Percentiles rank a stretch among this genome's conserved stretches.
phyloP scores from a whole-genome alignment of 805 yeast species.

The Myxozyma vanderwaltii region DNA sequence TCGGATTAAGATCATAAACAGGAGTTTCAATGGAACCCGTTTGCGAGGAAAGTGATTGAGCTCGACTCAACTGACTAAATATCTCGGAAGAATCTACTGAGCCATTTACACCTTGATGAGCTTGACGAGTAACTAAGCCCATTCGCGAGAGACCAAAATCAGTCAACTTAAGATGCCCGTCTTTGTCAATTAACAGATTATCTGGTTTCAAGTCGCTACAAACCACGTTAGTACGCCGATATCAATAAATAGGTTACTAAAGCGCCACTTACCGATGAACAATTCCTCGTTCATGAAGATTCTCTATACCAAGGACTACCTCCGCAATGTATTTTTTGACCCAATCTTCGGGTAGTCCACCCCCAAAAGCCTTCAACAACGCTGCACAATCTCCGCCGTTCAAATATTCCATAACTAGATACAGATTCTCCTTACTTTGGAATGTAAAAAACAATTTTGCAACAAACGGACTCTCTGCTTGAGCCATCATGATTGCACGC shows the following conservation, averaged over 20 bases:
- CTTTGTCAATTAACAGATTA: conserved; percentile 78
- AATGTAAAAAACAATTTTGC: conserved; percentile 86
- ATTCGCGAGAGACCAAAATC: conserved; percentile 93
- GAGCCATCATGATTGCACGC: conserved; percentile 97
- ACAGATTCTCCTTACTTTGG: conserved; percentile 83
- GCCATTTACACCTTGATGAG: conserved; percentile 14
- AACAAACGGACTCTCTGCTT: conserved; percentile 88
- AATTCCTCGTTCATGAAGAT: conserved; percentile 83
- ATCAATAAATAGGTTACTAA: neutral
- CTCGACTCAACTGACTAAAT: conserved; percentile 14
- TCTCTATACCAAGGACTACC: conserved; percentile 85
- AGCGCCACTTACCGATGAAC: conserved; percentile 62
- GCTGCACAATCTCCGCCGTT: conserved; percentile 97
- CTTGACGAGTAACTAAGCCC: conserved; percentile 82
- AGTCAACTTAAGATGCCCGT: conserved; percentile 88
- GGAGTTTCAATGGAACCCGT: conserved; percentile 24
- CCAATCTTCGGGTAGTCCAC: conserved; percentile 83
- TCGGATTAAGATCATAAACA: conserved; percentile 16
- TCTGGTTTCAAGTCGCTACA: conserved; percentile 86
- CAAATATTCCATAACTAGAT: conserved; percentile 92
- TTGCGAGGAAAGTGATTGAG: conserved; percentile 26
- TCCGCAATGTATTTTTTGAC: conserved; percentile 79
- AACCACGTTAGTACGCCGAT: neutral
- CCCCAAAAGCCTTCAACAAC: conserved; percentile 73
- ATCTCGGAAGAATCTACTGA: conserved; percentile 26